Conservation (phyloP, 257 asterid species). For the Osmanthus fragrans region DNA sequence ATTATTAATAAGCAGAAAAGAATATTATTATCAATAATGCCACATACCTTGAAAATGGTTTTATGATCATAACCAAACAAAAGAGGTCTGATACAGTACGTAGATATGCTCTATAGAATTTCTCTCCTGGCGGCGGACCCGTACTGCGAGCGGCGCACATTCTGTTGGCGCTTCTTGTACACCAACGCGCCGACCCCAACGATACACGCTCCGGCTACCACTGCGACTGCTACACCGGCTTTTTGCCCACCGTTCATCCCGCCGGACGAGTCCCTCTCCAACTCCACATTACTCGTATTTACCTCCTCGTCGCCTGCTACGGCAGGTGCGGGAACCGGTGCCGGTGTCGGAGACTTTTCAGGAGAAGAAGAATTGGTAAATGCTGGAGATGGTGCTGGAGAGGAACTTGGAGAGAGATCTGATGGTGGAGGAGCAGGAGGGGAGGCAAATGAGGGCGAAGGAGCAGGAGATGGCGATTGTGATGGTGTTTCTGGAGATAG, state of each 20-base stretch:
- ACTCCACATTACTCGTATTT: constrained; percentile 19
- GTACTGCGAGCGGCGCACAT: constrained; percentile 63
- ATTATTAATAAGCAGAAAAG: constrained; percentile 31
- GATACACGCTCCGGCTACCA: constrained; percentile 43
- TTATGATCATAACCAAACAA: not conserved
- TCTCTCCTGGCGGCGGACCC: constrained; percentile 54
- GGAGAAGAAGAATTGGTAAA: not conserved
- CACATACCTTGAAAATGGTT: not conserved
- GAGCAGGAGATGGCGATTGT: constrained; percentile 28
- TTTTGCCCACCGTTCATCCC: constrained; percentile 58
- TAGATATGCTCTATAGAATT: constrained; percentile 37
- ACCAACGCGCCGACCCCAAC: constrained; percentile 55
- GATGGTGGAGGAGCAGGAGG: constrained; percentile 60
- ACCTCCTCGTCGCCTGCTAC: not conserved
- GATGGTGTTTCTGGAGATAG: constrained; percentile 21
- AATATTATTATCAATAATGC: constrained; percentile 31
- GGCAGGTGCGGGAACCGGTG: constrained; percentile 51
- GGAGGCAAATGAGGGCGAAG: constrained; percentile 10
- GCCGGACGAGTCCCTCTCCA: constrained; percentile 25
- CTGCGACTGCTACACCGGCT: constrained; percentile 72
- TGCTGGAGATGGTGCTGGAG: constrained; percentile 36
- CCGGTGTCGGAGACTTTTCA: constrained; percentile 30
- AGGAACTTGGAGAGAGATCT: constrained; percentile 19
- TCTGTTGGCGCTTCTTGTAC: constrained; percentile 70
- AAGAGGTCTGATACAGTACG: not conserved